Conservation (phyloP, 371 early-diverging fungal genomes). For the Apophysomyces ossiformis region DNA sequence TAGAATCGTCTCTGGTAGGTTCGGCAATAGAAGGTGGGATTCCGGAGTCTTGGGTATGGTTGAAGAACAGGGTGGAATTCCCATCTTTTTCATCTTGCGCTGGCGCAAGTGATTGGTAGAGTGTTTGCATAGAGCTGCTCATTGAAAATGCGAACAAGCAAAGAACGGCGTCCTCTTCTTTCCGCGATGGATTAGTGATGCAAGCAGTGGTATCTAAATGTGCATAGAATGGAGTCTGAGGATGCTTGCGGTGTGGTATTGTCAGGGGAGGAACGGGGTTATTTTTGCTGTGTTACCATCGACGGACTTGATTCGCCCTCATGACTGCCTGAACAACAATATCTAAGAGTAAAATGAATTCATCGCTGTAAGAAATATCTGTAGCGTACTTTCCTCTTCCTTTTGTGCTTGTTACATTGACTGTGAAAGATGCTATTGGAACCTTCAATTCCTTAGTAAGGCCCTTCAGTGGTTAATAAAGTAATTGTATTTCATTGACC, state of each 20-base stretch:
- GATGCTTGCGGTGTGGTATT: background rate
- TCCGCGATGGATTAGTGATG: constrained; percentile 7
- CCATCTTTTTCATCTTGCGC: constrained; percentile 6
- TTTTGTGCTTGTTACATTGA: too few relatives aligned
- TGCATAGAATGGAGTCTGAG: constrained; percentile 11
- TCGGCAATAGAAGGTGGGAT: background rate
- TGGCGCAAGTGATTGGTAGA: constrained; percentile 8
- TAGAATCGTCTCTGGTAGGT: background rate
- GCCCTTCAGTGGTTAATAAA: too few relatives aligned
- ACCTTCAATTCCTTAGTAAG: too few relatives aligned
- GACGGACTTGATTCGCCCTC: constrained; percentile 7
- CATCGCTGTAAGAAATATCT: too few relatives aligned
- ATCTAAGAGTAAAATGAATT: background rate
- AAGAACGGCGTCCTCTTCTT: constrained; percentile 11
- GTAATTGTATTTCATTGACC: background rate
- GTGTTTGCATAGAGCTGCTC: constrained; percentile 3
- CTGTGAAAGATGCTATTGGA: too few relatives aligned
- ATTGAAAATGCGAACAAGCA: constrained; percentile 10
- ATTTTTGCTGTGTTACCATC: constrained; percentile 1
- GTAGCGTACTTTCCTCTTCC: too few relatives aligned
- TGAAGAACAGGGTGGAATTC: constrained; percentile 3
- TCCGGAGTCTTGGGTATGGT: background rate
- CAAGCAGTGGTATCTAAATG: constrained; percentile 9
- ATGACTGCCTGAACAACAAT: background rate
- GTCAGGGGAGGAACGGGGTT: constrained; percentile 12